Evolutionary conservation across 805 yeast species (phyloP).

Genomic region (Komagataella pseudopastoris): DNA sequence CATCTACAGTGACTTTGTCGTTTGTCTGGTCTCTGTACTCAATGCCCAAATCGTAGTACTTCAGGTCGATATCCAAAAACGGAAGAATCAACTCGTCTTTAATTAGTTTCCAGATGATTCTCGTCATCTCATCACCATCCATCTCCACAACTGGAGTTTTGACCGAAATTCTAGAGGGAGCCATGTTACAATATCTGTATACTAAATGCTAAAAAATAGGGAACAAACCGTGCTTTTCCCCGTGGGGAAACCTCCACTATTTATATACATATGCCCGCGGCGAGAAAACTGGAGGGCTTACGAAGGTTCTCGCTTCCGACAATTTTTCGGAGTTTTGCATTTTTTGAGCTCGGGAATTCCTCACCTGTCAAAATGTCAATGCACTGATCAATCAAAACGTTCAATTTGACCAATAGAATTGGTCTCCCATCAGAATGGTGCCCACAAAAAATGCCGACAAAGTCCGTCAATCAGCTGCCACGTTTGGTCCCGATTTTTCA

Average conservation of each 20-base stretch:
- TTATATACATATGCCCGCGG: background rate
- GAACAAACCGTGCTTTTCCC: background rate
- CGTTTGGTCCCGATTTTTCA: background rate
- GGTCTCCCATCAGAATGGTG: background rate
- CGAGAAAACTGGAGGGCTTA: background rate
- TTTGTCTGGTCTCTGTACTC: constrained; percentile 78
- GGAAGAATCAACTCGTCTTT: constrained; percentile 79
- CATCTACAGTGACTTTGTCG: constrained; percentile 79
- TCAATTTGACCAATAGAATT: background rate
- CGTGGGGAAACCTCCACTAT: background rate
- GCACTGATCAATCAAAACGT: background rate
- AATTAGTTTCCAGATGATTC: constrained; percentile 90
- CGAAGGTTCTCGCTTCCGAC: background rate
- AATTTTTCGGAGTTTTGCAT: background rate
- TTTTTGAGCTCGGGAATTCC: background rate
- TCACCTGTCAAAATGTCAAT: background rate
- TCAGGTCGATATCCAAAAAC: constrained; percentile 73
- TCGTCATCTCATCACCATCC: constrained; percentile 97
- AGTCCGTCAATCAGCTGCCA: background rate
- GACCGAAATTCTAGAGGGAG: constrained; percentile 49
- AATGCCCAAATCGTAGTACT: constrained; percentile 85
- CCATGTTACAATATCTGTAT: background rate
- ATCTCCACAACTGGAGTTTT: constrained; percentile 86
- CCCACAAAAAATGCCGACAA: background rate
- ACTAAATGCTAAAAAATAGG: background rate